These are phyloP conservation scores for Epichloe gansuensis DNA, from an alignment of 2,329 filamentous ascomycete species.

Conservation along the genomic window DNA sequence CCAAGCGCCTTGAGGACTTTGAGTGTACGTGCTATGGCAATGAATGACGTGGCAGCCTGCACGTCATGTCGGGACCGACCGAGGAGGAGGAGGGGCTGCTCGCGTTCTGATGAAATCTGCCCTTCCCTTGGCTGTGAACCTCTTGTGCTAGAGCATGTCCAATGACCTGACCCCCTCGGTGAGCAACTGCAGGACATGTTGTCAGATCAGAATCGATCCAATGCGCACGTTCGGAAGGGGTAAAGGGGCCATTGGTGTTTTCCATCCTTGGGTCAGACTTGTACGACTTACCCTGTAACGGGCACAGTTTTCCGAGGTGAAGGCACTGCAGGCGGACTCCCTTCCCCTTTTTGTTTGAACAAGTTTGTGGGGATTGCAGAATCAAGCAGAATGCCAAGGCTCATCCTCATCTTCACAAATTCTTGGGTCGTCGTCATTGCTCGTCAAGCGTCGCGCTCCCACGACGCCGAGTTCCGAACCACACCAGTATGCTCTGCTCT, in stretches of 20 bases:
- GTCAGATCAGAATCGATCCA: neutral
- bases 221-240: neutral
- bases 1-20: slow-evolving; percentile 34
- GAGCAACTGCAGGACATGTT: slow-evolving; percentile 31
- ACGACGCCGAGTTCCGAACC: neutral
- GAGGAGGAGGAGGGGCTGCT: neutral
- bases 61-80: neutral
- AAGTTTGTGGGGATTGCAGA: too few relatives aligned
- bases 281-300: slow-evolving; percentile 32
- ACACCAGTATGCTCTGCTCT: neutral
- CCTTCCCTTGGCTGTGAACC: slow-evolving; percentile 37
- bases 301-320: slow-evolving; percentile 28
- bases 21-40: slow-evolving; percentile 40
- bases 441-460: too few relatives aligned
- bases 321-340: slow-evolving; percentile 10
- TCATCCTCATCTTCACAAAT: neutral
- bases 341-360: too few relatives aligned
- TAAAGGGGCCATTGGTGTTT: too few relatives aligned
- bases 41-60: slow-evolving; percentile 39
- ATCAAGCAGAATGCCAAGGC: neutral
- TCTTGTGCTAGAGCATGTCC: slow-evolving; percentile 40
- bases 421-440: too few relatives aligned
- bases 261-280: too few relatives aligned
- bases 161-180: slow-evolving; percentile 33
- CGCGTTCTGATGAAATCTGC: neutral